Evolutionary conservation across 2,329 filamentous ascomycete species (phyloP), one percentile per base, ranked within the genome.

Genomic region (Annulohypoxylon truncatum): DNA sequence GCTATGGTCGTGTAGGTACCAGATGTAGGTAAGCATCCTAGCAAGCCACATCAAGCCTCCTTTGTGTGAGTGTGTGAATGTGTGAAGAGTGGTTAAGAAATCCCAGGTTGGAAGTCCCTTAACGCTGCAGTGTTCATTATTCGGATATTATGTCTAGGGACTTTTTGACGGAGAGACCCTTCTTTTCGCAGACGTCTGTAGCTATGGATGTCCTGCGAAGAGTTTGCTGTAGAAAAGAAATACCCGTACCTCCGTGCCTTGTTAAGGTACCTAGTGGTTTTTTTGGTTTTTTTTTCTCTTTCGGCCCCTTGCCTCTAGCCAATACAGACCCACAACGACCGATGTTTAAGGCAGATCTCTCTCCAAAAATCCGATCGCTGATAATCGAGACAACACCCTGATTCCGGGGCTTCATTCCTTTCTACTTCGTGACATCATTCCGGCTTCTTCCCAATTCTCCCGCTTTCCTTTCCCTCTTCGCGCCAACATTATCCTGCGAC

Each of bases 401-500:
- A 61, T 61, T 66, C 58, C 54, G 42, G 33, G 28, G 38, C 26
- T 22, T 53, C 44, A 58, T 54, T 53, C 58, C 56, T 58, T 46
- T 44, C 46, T 46, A 40, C 15, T 24, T 22, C 15, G 61, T 70
- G 66, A 74, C 68, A 71, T 74, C 73, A 73, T 63, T n/a, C n/a
- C 13, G 54, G 29, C 35, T 66, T 68, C 66, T 28, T 47, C 40
- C 22, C 28, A 53, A 50, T 68, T 68, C 66, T 63, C 7, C 47
- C 28, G 54, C 31, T 47, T 68, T 68, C 65, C n/a, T 57, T 63
- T 52, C 22, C 24, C 18, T 40, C 22, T 53, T 56, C 20, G 10
- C 15, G 31, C 42, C 52, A 52, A 57, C 44, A 48, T 48, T 28
- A 48, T 5, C 40, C 18, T 50, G 44, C 46, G 29, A 56, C 52